Evolutionary conservation across 2,329 filamentous ascomycete genomes (phyloP).

Genomic region (Chaetomium olivaceum): DNA sequence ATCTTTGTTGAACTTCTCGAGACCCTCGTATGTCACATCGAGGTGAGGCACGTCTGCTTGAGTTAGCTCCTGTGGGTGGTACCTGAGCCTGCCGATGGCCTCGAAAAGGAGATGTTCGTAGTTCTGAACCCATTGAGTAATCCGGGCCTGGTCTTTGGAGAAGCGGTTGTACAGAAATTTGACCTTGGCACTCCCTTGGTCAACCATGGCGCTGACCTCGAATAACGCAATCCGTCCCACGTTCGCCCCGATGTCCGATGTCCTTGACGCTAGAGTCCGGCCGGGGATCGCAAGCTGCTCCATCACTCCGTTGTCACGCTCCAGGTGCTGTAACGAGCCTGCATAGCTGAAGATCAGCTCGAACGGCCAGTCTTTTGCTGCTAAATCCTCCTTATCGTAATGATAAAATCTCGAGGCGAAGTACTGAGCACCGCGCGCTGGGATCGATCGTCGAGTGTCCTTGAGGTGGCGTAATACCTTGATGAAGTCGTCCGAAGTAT

Average conservation of each 20-base stretch:
- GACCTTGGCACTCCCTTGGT: constrained; percentile 48
- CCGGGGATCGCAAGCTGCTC: constrained; percentile 48
- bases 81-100: constrained; percentile 44
- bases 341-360: constrained; percentile 61
- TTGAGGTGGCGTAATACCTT: constrained; percentile 55
- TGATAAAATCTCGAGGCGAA: constrained; percentile 50
- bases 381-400: constrained; percentile 36
- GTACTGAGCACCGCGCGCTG: constrained; percentile 49
- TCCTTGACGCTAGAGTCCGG: constrained; percentile 41
- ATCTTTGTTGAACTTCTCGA: constrained; percentile 47
- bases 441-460: constrained; percentile 49
- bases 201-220: constrained; percentile 51
- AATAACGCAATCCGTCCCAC: constrained; percentile 54
- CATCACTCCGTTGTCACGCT: constrained; percentile 51
- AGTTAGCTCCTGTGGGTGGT: constrained; percentile 50
- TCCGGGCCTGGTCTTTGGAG: constrained; percentile 45
- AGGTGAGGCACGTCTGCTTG: constrained; percentile 52
- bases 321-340: constrained; percentile 51
- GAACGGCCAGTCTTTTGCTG: constrained; percentile 48
- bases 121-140: constrained; percentile 48
- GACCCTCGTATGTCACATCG: constrained; percentile 48
- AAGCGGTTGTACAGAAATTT: constrained; percentile 48
- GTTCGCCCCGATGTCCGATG: constrained; percentile 47
- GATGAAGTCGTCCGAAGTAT: constrained; percentile 51
- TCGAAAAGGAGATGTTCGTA: constrained; percentile 51